A percentile compares a stretch with the other conserved stretches of the same genome.
These are phyloP conservation scores for Zostera marina DNA, from an alignment of 116 monocot species.

Conservation along the genomic window DNA sequence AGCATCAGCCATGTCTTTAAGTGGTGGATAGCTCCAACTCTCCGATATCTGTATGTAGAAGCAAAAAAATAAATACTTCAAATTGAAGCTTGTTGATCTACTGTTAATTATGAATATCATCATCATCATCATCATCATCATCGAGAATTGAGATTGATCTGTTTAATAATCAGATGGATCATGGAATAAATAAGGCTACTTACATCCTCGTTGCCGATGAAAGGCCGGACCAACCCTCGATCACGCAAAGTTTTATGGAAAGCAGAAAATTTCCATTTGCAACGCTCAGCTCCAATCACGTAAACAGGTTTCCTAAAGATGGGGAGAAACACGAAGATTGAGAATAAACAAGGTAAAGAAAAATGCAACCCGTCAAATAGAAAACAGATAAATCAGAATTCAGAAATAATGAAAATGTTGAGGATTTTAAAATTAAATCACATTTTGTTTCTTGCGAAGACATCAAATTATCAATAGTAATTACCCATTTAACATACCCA, in stretches of 20 bases:
- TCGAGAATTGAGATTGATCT: no score
- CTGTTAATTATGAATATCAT: no score
- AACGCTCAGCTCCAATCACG: slow-evolving; percentile 72
- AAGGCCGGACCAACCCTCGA: slow-evolving; percentile 48
- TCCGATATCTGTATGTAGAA: slow-evolving; percentile 45
- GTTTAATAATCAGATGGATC: no score
- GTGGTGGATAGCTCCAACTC: slow-evolving; percentile 96
- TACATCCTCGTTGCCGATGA: slow-evolving; percentile 84
- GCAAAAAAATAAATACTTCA: no score
- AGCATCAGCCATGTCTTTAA: slow-evolving; percentile 65
- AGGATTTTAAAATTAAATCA: no score
- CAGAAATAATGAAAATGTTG: no score
- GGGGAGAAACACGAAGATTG: background rate
- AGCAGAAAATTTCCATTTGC: slow-evolving; percentile 80
- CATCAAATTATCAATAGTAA: no score
- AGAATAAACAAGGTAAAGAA: background rate
- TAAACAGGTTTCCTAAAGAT: slow-evolving; percentile 81
- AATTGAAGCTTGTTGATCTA: no score
- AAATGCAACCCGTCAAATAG: background rate
- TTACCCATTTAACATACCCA: slow-evolving; percentile 34
- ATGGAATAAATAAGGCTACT: background rate
- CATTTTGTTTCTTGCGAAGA: no score
- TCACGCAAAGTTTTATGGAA: slow-evolving; percentile 64
- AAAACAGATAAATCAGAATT: no score
- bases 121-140: no score